phyloP scores from a whole-genome alignment of 352 stramenopile species.

The Phytophthora hybrid region DNA sequence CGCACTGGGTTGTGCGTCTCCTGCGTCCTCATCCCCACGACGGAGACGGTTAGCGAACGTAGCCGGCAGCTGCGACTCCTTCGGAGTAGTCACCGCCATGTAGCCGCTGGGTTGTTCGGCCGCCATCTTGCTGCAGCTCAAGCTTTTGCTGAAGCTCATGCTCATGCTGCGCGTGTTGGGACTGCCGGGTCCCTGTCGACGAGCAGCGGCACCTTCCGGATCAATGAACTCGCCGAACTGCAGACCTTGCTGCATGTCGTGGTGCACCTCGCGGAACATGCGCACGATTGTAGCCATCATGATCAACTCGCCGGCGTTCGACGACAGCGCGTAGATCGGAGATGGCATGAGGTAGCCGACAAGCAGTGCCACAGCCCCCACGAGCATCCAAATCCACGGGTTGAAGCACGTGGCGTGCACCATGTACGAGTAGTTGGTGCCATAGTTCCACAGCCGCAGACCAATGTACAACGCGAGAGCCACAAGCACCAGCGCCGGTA shows the following conservation, averaged over 20 bases:
- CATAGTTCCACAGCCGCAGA: slow-evolving; percentile 85
- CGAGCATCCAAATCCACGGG: slow-evolving; percentile 90
- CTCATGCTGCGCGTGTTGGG: slow-evolving; percentile 29
- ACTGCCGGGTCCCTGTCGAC: slow-evolving; percentile 20
- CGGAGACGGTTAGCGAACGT: slow-evolving; percentile 55
- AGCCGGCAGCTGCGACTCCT: slow-evolving; percentile 48
- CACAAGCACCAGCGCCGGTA: slow-evolving; percentile 76
- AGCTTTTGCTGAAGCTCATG: slow-evolving; percentile 35
- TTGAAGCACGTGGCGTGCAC: slow-evolving; percentile 89
- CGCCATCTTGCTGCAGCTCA: slow-evolving; percentile 37
- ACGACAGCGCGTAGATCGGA: slow-evolving; percentile 76
- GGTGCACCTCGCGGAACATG: slow-evolving; percentile 88
- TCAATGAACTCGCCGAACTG: slow-evolving; percentile 83
- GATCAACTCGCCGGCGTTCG: slow-evolving; percentile 75
- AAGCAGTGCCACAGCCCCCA: slow-evolving; percentile 74
- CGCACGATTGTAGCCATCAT: slow-evolving; percentile 86
- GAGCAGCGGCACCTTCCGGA: slow-evolving; percentile 40
- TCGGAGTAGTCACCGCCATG: slow-evolving; percentile 52
- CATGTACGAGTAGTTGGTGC: slow-evolving; percentile 88
- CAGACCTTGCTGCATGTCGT: slow-evolving; percentile 83
- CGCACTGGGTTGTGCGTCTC: slow-evolving; percentile 21
- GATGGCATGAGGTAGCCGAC: slow-evolving; percentile 79
- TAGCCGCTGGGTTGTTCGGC: slow-evolving; percentile 41
- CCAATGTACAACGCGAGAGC: slow-evolving; percentile 78
- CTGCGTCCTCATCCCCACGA: slow-evolving; percentile 26